Evolutionary conservation across 1,139 yeast genomes (phyloP), one percentile per base, ranked within the genome.

Genomic region (Pichia sp.): DNA sequence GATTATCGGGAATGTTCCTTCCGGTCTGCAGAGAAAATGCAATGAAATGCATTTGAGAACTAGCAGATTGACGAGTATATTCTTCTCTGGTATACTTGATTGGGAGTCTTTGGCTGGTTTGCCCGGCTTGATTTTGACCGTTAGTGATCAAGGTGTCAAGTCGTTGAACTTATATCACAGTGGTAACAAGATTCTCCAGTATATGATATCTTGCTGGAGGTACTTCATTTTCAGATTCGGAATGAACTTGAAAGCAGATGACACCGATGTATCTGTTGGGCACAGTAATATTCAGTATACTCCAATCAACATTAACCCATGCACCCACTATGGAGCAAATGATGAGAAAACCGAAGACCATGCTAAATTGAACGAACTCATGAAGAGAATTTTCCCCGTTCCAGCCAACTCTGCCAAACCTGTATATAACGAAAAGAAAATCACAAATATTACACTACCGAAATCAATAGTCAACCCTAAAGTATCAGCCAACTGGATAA

Each of bases 141-240:
- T 87, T n/a, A 84, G 91, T 53, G 97, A 90, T 63, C 87, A 89
- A 58, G 92, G 92, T 1, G 78, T 80, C 54, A 78, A 78, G 49
- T 70, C 75, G 7, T 60, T 82, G 33, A 67, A 67, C 7, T 60
- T 85, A 1, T 72, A 70, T 54, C 77, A 81, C 50, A 60, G 67
- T 48, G 83, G 83, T 27, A 60, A 58, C 36, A 68, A 72, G 47
- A 63, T 83, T 33, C 63, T 78, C 38, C 74, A 78, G 46, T 86
- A 81, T 69, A 75, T 81, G 49, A 80, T 85, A 20, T 79, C 91
- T 4, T 81, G 93, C 0, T 91, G 97, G 97, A 76, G 97, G 61
- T 83, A 83, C 60, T 92, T 92, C 71, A 90, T 91, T n/a, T 90
- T 88, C 68, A 79, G 97, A 61, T 80, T 84, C 61, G 95, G 95